Conservation (phyloP, 352 stramenopile genomes). For the Proteromonas lacertae region DNA sequence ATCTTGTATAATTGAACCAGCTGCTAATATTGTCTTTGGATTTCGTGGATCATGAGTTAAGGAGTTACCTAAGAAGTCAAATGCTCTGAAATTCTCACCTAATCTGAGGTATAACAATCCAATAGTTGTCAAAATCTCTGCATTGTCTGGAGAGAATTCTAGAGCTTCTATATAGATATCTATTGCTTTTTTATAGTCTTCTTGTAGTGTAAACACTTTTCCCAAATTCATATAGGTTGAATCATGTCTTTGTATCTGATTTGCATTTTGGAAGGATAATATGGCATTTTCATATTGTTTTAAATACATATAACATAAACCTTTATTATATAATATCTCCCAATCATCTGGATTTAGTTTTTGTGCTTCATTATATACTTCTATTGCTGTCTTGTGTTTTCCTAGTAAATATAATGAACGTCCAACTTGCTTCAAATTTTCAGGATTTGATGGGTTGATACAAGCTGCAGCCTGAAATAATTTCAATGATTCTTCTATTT, state of each 20-base stretch:
- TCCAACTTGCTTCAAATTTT: constrained; percentile 48
- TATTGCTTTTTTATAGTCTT: constrained; percentile 39
- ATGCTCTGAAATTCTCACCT: constrained; percentile 48
- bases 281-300: constrained; percentile 47
- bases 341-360: constrained; percentile 35
- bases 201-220: constrained; percentile 45
- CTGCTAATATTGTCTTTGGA: constrained; percentile 44
- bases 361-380: constrained; percentile 50
- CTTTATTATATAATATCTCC: constrained; percentile 52
- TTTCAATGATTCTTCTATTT: constrained; percentile 46
- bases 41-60: constrained; percentile 51
- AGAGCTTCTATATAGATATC: constrained; percentile 49
- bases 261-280: constrained; percentile 44
- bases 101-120: constrained; percentile 46
- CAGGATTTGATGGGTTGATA: constrained; percentile 49
- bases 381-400: constrained; percentile 46
- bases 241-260: constrained; percentile 52
- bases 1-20: constrained; percentile 19
- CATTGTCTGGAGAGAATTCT: constrained; percentile 58
- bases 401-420: constrained; percentile 23
- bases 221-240: constrained; percentile 52
- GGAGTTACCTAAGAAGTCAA: constrained; percentile 61
- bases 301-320: constrained; percentile 49
- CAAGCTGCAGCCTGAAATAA: constrained; percentile 54
- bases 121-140: constrained; percentile 49